Conservation (phyloP, 164 flowering plant species). For the Piper longum region DNA sequence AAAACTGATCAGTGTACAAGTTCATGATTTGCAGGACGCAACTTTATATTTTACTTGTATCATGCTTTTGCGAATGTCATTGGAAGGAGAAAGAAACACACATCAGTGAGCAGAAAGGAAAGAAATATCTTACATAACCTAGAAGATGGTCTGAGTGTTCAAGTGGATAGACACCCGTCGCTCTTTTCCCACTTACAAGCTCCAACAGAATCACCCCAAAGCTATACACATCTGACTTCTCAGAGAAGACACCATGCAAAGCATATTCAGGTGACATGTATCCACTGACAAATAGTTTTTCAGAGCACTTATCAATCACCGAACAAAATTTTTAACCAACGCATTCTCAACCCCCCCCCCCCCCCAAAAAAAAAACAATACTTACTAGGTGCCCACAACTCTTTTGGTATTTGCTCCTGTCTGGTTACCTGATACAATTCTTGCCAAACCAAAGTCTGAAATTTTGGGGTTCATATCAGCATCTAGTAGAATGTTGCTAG, state of each 20-base stretch:
- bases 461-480: slow-evolving; percentile 68
- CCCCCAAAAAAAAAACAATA: background rate
- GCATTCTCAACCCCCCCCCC: no score
- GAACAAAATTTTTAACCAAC: no score
- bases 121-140: background rate
- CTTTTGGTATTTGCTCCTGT: slow-evolving; percentile 17
- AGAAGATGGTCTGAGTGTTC: background rate
- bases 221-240: slow-evolving; percentile 15
- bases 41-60: background rate
- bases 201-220: slow-evolving; percentile 2
- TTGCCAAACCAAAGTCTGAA: slow-evolving; percentile 84
- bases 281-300: background rate
- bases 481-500: slow-evolving; percentile 65
- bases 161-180: background rate
- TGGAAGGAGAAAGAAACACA: no score
- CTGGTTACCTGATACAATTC: slow-evolving; percentile 15
- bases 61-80: background rate
- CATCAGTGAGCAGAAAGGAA: background rate
- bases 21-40: background rate
- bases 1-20: no score
- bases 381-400: slow-evolving; percentile 26
- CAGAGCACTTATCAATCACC: no score
- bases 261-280: slow-evolving; percentile 55
- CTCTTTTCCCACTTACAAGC: slow-evolving; percentile 1
- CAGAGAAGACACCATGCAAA: slow-evolving; percentile 18